Conservation (phyloP, 768 basidiomycete genomes). For the Trametes cinnabarina region DNA sequence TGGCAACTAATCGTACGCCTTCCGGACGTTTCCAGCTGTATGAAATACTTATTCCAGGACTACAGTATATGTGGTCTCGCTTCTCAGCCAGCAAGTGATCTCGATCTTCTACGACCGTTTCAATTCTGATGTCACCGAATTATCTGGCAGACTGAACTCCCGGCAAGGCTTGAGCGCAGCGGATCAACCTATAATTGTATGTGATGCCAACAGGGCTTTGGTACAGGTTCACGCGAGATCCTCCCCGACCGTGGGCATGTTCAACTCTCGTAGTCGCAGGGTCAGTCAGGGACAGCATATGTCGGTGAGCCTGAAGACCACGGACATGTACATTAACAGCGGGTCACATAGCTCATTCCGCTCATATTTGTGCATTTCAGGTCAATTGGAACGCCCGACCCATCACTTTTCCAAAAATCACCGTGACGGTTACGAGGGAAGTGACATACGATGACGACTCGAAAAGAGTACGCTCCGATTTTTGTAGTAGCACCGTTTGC, state of each 20-base stretch:
- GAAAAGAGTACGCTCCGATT: too few species aligned
- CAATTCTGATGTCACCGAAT: not conserved
- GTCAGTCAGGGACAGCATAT: not conserved
- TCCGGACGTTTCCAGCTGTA: rapidly evolving
- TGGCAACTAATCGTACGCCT: constrained; percentile 1
- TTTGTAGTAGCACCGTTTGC: too few species aligned
- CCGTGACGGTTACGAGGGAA: not conserved
- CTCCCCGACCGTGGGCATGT: not conserved
- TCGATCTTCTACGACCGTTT: not conserved
- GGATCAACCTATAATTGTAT: not conserved
- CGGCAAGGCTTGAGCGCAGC: not conserved
- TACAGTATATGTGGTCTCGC: not conserved
- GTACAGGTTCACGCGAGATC: not conserved
- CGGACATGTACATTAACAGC: not conserved
- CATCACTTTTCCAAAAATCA: not conserved
- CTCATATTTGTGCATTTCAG: not conserved
- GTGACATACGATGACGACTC: not conserved
- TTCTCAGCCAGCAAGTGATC: not conserved
- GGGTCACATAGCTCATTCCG: not conserved
- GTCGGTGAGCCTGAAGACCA: not conserved
- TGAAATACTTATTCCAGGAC: not conserved
- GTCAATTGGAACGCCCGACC: not conserved
- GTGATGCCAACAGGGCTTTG: not conserved
- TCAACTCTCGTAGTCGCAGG: not conserved
- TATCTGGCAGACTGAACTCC: not conserved